Evolutionary conservation across 1,139 yeast species (phyloP).

Genomic region (Saccharomycopsis phalli): DNA sequence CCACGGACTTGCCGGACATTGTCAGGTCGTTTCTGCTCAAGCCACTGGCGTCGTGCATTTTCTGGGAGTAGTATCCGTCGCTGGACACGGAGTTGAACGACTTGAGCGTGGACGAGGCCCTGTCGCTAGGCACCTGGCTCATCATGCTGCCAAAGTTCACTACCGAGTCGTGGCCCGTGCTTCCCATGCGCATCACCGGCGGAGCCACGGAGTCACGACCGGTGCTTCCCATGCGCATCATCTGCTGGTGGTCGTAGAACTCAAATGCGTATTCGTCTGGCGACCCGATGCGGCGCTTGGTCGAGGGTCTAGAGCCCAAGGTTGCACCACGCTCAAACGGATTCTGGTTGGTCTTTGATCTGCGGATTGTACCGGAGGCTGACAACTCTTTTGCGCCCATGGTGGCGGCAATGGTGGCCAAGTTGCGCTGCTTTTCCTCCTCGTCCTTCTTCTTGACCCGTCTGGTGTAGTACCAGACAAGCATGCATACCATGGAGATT

Average conservation of each 20-base stretch:
- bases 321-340: slow-evolving; percentile 12
- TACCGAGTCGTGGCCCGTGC: slow-evolving; percentile 12
- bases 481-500: slow-evolving; percentile 16
- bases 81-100: slow-evolving; percentile 12
- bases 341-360: slow-evolving; percentile 5
- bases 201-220: slow-evolving; percentile 14
- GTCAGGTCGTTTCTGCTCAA: slow-evolving; percentile 15
- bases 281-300: slow-evolving; percentile 10
- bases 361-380: slow-evolving; percentile 15
- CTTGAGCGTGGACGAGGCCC: slow-evolving; percentile 10
- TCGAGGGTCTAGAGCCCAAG: slow-evolving; percentile 12
- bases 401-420: slow-evolving; percentile 21
- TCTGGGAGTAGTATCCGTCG: slow-evolving; percentile 16
- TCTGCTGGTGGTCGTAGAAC: slow-evolving; percentile 4
- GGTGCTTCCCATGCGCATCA: slow-evolving; percentile 18
- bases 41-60: slow-evolving; percentile 9
- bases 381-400: slow-evolving; percentile 15
- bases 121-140: not conserved
- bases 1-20: slow-evolving; percentile 4
- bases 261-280: slow-evolving; percentile 5
- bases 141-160: not conserved
- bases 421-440: slow-evolving; percentile 20
- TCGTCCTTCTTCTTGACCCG: slow-evolving; percentile 20
- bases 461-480: slow-evolving; percentile 20
- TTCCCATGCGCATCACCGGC: slow-evolving; percentile 15